Conservation (phyloP, 176 grass and related monocot species). For the Lolium multiflorum region DNA sequence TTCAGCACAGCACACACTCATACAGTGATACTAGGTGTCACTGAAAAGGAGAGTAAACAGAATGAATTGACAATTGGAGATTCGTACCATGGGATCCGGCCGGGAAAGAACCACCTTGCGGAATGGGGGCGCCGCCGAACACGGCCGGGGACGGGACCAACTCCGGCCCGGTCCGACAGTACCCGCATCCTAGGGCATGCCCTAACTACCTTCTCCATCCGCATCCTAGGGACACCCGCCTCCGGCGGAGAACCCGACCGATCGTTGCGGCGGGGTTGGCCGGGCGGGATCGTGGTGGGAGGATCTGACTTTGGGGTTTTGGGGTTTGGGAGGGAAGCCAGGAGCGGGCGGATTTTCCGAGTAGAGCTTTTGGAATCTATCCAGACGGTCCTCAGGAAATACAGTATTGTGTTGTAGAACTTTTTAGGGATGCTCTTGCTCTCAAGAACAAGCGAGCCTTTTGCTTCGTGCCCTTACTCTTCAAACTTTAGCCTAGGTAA, state of each 20-base stretch:
- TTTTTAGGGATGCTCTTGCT: too few relatives aligned
- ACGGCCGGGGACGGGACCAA: background rate
- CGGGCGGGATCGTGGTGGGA: background rate
- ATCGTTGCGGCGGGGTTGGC: background rate
- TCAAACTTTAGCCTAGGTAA: too few relatives aligned
- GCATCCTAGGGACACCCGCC: too few relatives aligned
- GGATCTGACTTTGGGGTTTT: background rate
- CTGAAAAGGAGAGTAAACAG: background rate
- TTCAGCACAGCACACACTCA: background rate
- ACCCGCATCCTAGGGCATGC: background rate
- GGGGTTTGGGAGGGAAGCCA: background rate
- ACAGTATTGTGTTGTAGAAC: too few relatives aligned
- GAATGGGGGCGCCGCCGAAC: slow-evolving; percentile 6
- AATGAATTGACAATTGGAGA: background rate
- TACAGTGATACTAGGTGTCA: background rate
- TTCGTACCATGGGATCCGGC: background rate
- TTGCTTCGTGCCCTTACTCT: too few relatives aligned
- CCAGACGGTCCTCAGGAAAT: background rate
- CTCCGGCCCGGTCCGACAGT: background rate
- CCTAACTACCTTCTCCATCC: background rate
- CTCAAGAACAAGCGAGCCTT: too few relatives aligned
- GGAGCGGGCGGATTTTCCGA: background rate
- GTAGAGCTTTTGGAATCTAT: background rate
- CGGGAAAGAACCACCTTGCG: background rate
- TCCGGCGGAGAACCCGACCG: background rate